Base-by-base conservation (phyloP, 768 basidiomycete genomes). In the Hericium rajendrae region DNA sequence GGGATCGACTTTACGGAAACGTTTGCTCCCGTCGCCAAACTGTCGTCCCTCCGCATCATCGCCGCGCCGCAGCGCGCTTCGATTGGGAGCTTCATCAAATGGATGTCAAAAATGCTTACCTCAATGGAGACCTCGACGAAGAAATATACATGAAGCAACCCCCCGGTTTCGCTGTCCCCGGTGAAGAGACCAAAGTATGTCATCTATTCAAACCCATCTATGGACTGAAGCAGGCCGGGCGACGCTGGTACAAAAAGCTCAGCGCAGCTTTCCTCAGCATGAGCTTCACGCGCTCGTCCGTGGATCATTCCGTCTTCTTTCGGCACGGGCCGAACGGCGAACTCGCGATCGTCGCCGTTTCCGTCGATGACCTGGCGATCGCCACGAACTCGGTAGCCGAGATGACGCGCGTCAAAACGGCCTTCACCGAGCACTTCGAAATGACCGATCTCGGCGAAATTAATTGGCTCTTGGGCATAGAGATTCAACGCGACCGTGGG, bases 141-240 rank as follows among this genome's bases (percentile, higher is more conserved):
- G 64, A 65, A 8, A 74, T 81, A 41, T 80, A 73, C 65, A 78
- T 81, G 74, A 38, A 67, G 10, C 69, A 72, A 50, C 74, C 75
- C 0, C 68, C 67, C 0, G 71, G 73, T 1, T 65, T 55, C 51
- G 46, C 20, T 4, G 53, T 18, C 10, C 41, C 54, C 24, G 63
- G 62, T 8, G 16, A 46, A 13, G 46, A 57, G 1, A 32, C 49
- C 15, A 6, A 26, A 13, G 62, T 72, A 18, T 63, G 64, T 6
- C 26, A 32, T 1, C 67, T 74, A 3, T 15, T 18, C 3, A 70
- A 71, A 57, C 59, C 67, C 0, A 59, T 75, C 6, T 75, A 75
- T 56, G 72, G 74, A 0, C 67, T 75, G 4, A 71, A 72, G 41
- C 74, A 74, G 59, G 62, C 70, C 6, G 66, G 67, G 5, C 64